Conservation (phyloP, 139 green algal species). For the Chlamydomonas sphaeroides region DNA sequence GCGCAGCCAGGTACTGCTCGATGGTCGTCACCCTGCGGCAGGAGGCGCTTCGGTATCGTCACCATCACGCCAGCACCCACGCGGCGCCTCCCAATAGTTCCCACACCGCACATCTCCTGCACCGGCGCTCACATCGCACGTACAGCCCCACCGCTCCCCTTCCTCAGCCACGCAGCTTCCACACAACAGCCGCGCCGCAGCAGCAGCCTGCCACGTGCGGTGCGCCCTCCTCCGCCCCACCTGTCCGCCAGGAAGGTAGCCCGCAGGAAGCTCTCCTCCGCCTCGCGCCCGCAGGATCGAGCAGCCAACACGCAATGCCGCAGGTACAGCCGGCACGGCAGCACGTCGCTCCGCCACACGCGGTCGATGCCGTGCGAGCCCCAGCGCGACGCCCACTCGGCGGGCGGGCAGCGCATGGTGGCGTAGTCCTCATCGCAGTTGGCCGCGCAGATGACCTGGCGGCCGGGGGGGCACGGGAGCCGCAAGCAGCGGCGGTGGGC, state of each 20-base stretch:
- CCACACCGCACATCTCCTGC: too few species aligned
- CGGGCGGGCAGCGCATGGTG: conserved; percentile 64
- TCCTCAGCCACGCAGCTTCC: neutral
- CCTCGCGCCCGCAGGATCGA: conserved; percentile 64
- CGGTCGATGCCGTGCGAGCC: conserved; percentile 70
- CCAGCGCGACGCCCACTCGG: conserved; percentile 82
- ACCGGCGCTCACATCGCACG: neutral
- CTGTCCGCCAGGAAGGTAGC: conserved; percentile 86
- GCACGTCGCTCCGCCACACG: conserved; percentile 71
- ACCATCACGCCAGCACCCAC: too few species aligned
- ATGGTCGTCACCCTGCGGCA: conserved; percentile 62
- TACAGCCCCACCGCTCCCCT: neutral
- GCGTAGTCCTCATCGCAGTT: conserved; percentile 87
- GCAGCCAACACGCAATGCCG: conserved; percentile 91
- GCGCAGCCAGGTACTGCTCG: conserved; percentile 64
- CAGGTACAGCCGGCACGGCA: conserved; percentile 82
- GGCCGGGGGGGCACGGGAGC: neutral
- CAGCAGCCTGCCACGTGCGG: too few species aligned
- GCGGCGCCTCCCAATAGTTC: too few species aligned
- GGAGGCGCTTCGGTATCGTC: neutral
- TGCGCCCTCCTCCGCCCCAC: conserved; percentile 10
- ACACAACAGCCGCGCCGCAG: too few species aligned
- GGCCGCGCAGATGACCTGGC: conserved; percentile 74
- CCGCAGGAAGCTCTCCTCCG: conserved; percentile 85
- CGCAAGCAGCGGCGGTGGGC: too few species aligned